These are phyloP conservation scores for Mycena indigotica DNA, from an alignment of 768 basidiomycete species.

Conservation along the genomic window DNA sequence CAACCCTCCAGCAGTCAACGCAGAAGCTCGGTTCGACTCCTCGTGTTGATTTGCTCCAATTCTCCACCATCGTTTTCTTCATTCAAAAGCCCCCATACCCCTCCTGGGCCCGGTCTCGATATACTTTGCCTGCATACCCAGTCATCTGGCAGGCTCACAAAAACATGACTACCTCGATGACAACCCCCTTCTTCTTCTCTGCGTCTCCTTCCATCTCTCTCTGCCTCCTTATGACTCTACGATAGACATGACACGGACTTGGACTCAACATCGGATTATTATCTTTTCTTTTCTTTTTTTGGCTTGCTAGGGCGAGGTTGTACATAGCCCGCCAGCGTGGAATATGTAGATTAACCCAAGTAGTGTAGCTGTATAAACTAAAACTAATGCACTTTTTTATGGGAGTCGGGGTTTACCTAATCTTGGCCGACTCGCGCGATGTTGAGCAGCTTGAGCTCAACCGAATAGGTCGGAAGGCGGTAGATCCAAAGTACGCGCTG, in stretches of 20 bases:
- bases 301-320: background rate
- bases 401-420: too few species aligned
- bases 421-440: too few species aligned
- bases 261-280: background rate
- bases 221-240: background rate
- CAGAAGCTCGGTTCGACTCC: background rate
- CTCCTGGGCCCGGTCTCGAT: too few species aligned
- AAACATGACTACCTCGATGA: background rate
- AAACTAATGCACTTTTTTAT: background rate
- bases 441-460: too few species aligned
- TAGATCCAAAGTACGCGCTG: too few species aligned
- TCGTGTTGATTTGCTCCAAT: background rate
- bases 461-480: too few species aligned
- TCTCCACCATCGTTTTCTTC: background rate
- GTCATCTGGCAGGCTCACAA: background rate
- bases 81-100: background rate
- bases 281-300: background rate
- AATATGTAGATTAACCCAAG: background rate
- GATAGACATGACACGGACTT: background rate
- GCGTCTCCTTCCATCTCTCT: background rate
- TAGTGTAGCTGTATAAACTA: background rate
- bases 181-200: background rate
- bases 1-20: background rate
- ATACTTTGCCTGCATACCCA: too few species aligned
- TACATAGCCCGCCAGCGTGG: background rate